Evolutionary conservation across 768 basidiomycete genomes (phyloP), one percentile per base, ranked within the genome.

Genomic region (Scleroderma bovista): DNA sequence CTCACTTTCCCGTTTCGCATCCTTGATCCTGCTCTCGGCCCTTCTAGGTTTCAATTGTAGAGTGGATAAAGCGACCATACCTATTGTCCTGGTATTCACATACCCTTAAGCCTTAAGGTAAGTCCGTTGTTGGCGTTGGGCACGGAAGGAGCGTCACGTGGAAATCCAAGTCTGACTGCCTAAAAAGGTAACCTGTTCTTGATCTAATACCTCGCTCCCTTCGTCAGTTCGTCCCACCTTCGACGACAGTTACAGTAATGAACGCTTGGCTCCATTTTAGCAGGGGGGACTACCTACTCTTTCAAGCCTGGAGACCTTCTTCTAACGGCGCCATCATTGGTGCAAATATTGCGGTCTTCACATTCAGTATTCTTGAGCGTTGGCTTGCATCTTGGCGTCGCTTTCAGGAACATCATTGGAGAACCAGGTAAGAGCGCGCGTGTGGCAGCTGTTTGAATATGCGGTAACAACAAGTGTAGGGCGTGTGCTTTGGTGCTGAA

Each of bases 251-350:
- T 33, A 60, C 55, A 31, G 36, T 64, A 72, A 88, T 87, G 86
- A 73, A 70, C 2, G 79, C 85, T 1, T 88, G 77, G 65, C 67
- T 91, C 15, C 88, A 90, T 62, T 85, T 88, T 56, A 74, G 76
- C 19, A 69, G 70, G 0, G 80, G 81, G 0, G 87, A 89, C 54
- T 69, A 72, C 45, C 73, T 91, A 11, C 70, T 79, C 65, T 93
- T 93, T 70, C 56, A 78, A 51, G 68, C 75, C 2, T 87, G 86
- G 84, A 67, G 64, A 6, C 91, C 93, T 0, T 74, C 74, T 2
- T 83, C 88, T 0, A 54, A 70, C 6, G 90, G 86, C 19, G 83
- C 85, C 0, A 77, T 90, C 32, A 79, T 78, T 19, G 91, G 88
- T 0, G 84, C 89, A 34, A 87, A 83, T 60, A 74, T 94, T 49